Evolutionary conservation across 164 flowering plant species (phyloP), one percentile per base, ranked within the genome.

Genomic region (Hamamelis virginiana): DNA sequence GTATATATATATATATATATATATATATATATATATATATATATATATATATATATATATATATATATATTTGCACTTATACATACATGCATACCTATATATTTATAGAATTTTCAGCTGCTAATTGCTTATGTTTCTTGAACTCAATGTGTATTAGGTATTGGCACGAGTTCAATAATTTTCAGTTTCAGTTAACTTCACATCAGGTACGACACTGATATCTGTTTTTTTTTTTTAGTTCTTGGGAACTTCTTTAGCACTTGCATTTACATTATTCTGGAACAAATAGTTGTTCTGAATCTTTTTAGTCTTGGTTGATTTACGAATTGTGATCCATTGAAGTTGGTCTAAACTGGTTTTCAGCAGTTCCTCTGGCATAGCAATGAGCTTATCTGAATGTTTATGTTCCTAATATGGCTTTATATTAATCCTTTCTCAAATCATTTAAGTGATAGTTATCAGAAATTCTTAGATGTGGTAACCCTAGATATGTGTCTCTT

Each of bases 151-250:
- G 51, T 71, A 18, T 43, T 77, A 95, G 98, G 86, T 95, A 95
- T 55, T 95, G 98, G 97, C 97, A 89, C 46, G 97, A 91, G 76
- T 95, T 89, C 86, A 95, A 95, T 69, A 89, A 89, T 78, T 95
- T 89, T 71, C 98, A 95, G 87, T 95, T 91, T 83, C 97, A 89
- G 75, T 64, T 95, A 69, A 88, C 82, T 69, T 83, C 96, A 38
- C 90, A 95, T 82, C 98, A 95, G 97, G 97, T 91, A 67, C 58
- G 77, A 70, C 64, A 25, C 56, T 66, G 38, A 0, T 60, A 16
- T 18, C 62, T 67, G 8, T 18, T 38, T 8, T 14, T 16, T 47
- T 38, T 50, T 58, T 11, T 46, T 58, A 13, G 8, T 18, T 25
- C 56, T 45, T 56, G 22, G 33, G 8, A 4, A 28, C 5, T 62